These are phyloP conservation scores for Penicillium soppii DNA, from an alignment of 495 filamentous ascomycete genomes.

Conservation along the genomic window DNA sequence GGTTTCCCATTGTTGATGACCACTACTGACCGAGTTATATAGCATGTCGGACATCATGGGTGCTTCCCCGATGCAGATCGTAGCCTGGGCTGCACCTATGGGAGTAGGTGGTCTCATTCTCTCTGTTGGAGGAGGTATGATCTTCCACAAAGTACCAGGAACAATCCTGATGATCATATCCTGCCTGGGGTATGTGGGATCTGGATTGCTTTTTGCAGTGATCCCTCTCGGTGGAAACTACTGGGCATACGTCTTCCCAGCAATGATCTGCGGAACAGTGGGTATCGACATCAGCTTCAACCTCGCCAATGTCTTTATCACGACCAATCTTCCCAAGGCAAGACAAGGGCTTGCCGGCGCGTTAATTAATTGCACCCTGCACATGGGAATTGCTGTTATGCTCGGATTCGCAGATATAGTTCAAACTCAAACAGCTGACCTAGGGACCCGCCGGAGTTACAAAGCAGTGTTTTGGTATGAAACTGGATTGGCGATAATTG, in stretches of 20 bases:
- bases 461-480: constrained; percentile 70
- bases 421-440: constrained; percentile 49
- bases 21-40: constrained; percentile 8
- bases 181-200: constrained; percentile 61
- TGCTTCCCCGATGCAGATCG: constrained; percentile 64
- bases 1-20: not conserved
- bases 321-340: constrained; percentile 64
- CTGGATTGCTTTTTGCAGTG: constrained; percentile 69
- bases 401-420: constrained; percentile 75
- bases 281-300: constrained; percentile 86
- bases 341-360: constrained; percentile 78
- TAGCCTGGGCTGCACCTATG: constrained; percentile 79
- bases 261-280: constrained; percentile 79
- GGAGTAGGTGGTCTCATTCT: constrained; percentile 73
- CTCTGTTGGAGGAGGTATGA: constrained; percentile 67
- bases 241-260: constrained; percentile 75
- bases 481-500: constrained; percentile 53
- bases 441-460: constrained; percentile 52
- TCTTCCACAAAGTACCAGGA: constrained; percentile 74
- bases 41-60: constrained; percentile 68
- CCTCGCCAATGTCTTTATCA: constrained; percentile 82
- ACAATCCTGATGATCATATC: constrained; percentile 69
- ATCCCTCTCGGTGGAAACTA: constrained; percentile 60
- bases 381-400: constrained; percentile 82
- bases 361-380: constrained; percentile 61